phyloP scores from a whole-genome alignment of 164 flowering plant genomes.

The Echeveria elegans region DNA sequence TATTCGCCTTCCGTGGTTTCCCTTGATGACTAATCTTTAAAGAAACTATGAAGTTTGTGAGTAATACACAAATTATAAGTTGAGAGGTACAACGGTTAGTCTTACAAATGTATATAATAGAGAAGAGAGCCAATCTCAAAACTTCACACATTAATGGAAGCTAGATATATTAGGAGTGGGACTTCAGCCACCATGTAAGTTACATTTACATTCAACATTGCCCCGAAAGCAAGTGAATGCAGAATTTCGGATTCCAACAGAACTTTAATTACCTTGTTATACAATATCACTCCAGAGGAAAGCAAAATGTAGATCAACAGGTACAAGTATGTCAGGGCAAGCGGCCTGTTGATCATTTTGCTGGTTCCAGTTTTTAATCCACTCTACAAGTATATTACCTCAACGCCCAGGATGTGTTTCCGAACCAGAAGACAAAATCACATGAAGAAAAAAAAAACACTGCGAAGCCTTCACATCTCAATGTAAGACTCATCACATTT shows the following conservation, averaged over 20 bases:
- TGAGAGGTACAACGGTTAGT: too few relatives aligned
- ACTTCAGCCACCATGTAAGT: neutral
- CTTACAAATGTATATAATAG: too few relatives aligned
- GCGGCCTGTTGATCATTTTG: conserved; percentile 57
- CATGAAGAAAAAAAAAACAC: neutral
- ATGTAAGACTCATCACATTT: neutral
- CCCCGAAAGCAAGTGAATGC: conserved; percentile 56
- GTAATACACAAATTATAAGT: too few relatives aligned
- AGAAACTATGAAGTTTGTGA: too few relatives aligned
- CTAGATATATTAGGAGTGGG: neutral
- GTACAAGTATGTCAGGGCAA: conserved; percentile 64
- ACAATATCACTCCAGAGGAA: conserved; percentile 83
- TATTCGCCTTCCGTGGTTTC: too few relatives aligned
- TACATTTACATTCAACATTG: conserved; percentile 79
- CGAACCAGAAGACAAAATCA: neutral
- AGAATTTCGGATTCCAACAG: neutral
- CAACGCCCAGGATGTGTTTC: neutral
- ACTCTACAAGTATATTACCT: neutral
- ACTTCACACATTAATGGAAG: neutral
- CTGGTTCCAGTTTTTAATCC: conserved; percentile 10
- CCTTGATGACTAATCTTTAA: too few relatives aligned
- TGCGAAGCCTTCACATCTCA: neutral
- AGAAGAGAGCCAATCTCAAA: neutral
- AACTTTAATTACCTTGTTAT: conserved; percentile 55
- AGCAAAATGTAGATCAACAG: conserved; percentile 72